These are phyloP conservation scores for Fistulina hepatica DNA, from an alignment of 1,284 basidiomycete genomes.

Conservation along the genomic window DNA sequence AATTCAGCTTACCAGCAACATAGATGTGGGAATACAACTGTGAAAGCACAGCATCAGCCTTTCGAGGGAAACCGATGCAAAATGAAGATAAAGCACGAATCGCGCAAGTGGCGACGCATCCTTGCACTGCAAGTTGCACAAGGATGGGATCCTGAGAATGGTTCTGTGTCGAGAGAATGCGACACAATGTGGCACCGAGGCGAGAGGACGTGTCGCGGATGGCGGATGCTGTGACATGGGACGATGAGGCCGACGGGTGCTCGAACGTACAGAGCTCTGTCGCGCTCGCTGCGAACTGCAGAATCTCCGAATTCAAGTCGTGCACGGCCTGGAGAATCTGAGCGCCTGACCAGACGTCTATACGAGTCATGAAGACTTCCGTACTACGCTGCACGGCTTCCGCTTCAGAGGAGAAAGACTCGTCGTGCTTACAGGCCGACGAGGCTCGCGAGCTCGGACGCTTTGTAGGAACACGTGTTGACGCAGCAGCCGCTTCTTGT, in stretches of 20 bases:
- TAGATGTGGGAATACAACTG: constrained; percentile 59
- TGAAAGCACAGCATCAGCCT: constrained; percentile 52
- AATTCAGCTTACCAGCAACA: constrained; percentile 34
- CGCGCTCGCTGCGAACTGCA: constrained; percentile 63
- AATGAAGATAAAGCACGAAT: constrained; percentile 55
- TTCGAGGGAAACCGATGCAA: constrained; percentile 60
- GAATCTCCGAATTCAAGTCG: constrained; percentile 67
- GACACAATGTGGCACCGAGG: constrained; percentile 46
- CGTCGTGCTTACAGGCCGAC: constrained; percentile 33
- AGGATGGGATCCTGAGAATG: constrained; percentile 64
- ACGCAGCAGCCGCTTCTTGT: background rate
- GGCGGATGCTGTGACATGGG: too few species aligned
- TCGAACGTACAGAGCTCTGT: constrained; percentile 50
- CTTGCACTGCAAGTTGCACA: constrained; percentile 63
- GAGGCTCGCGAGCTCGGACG: constrained; percentile 6
- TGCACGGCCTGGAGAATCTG: constrained; percentile 69
- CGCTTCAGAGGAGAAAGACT: constrained; percentile 41
- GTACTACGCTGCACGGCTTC: constrained; percentile 44
- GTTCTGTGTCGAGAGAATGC: constrained; percentile 47
- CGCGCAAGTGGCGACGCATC: constrained; percentile 53
- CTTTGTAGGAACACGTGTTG: constrained; percentile 3
- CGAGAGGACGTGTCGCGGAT: constrained; percentile 50
- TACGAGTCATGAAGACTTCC: constrained; percentile 60
- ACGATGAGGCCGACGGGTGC: constrained; percentile 26
- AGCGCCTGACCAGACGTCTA: constrained; percentile 63